phyloP scores from a whole-genome alignment of 805 yeast genomes.

The Nakazawaea populi region DNA sequence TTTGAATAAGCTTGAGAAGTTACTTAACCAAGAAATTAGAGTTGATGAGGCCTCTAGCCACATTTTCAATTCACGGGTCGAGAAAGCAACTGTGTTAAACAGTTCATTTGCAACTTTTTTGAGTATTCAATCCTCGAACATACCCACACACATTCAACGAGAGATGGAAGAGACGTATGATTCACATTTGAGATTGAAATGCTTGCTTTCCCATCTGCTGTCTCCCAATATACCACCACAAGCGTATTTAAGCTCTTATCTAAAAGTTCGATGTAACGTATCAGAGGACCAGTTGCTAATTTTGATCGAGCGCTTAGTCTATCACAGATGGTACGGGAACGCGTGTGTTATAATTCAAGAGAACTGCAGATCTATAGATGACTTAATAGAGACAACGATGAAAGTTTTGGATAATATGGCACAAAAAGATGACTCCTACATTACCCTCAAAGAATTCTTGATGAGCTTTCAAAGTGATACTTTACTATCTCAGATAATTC shows the following conservation, averaged over 20 bases:
- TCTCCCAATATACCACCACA: not conserved
- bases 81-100: not conserved
- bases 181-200: conserved; percentile 2
- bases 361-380: not conserved
- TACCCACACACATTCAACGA: not conserved
- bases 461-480: not conserved
- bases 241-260: conserved; percentile 2
- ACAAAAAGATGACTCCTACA: not conserved
- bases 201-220: not conserved
- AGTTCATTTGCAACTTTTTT: not conserved
- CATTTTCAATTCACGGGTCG: not conserved
- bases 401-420: not conserved
- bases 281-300: not conserved
- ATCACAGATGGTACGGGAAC: conserved; percentile 6
- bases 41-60: not conserved
- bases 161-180: not conserved
- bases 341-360: not conserved
- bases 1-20: conserved; percentile 2
- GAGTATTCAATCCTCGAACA: not conserved
- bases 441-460: conserved; percentile 2
- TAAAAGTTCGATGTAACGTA: conserved; percentile 2
- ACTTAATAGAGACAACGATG: not conserved
- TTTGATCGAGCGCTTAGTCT: not conserved
- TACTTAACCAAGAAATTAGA: not conserved
- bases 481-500: not conserved